phyloP scores from a whole-genome alignment of 139 green algal genomes.

The Closterium sp. region DNA sequence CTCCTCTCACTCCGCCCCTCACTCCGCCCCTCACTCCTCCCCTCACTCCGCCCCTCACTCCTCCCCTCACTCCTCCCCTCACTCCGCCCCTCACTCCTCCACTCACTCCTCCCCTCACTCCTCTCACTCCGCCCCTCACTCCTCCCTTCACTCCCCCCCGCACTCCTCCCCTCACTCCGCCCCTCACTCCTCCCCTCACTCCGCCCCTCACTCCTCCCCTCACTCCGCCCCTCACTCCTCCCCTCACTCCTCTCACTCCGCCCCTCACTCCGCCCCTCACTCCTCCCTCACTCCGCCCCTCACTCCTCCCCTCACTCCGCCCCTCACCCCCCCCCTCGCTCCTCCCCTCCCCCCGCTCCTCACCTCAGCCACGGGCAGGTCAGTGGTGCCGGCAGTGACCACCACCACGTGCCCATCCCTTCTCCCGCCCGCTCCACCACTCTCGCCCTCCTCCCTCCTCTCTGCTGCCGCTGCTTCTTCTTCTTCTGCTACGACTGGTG shows the following conservation, averaged over 20 bases:
- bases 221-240: background rate
- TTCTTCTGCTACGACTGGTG: too few relatives aligned
- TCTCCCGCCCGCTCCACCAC: background rate
- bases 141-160: background rate
- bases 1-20: too few relatives aligned
- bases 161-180: background rate
- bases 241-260: background rate
- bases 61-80: background rate
- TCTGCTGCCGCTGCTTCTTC: background rate
- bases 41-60: too few relatives aligned
- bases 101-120: background rate
- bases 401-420: slow-evolving; percentile 67
- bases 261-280: background rate
- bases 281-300: too few relatives aligned
- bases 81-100: background rate
- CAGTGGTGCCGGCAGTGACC: slow-evolving; percentile 68
- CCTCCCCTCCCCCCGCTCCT: background rate
- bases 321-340: too few relatives aligned
- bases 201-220: background rate
- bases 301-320: too few relatives aligned
- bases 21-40: too few relatives aligned
- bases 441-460: background rate
- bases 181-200: background rate
- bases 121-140: background rate
- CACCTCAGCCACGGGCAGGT: slow-evolving; percentile 49